These are phyloP conservation scores for Bremia lactucae DNA, from an alignment of 352 stramenopile genomes.

Conservation along the genomic window DNA sequence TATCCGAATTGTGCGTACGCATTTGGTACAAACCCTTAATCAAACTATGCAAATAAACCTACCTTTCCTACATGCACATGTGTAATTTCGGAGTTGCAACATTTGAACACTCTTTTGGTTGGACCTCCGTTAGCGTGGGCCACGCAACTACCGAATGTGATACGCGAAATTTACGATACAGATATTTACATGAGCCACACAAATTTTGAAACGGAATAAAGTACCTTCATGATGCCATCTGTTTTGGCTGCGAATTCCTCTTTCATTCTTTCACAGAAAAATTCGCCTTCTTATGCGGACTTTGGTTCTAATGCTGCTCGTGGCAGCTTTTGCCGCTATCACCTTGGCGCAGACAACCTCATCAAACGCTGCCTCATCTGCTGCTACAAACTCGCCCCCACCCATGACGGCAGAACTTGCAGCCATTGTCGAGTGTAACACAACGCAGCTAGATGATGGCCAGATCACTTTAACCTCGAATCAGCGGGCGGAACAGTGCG, in stretches of 20 bases:
- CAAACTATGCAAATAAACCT: too few species aligned
- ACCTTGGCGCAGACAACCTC: conserved; percentile 14
- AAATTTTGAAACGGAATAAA: too few species aligned
- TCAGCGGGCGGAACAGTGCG: conserved; percentile 40
- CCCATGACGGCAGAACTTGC: conserved; percentile 23
- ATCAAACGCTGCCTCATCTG: conserved; percentile 6
- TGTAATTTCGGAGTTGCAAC: too few species aligned
- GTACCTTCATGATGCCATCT: too few species aligned
- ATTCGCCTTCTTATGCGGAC: conserved; percentile 9
- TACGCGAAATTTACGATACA: too few species aligned
- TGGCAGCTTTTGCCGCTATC: conserved; percentile 7
- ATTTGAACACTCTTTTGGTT: too few species aligned
- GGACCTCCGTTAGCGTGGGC: too few species aligned
- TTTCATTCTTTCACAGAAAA: conserved; percentile 3
- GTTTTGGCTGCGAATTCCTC: conserved; percentile 4
- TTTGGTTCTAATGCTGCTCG: conserved; percentile 12
- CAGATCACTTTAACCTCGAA: conserved; percentile 32
- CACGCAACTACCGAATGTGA: too few species aligned
- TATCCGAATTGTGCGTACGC: too few species aligned
- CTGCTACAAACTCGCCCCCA: conserved; percentile 10
- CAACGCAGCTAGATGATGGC: conserved; percentile 29
- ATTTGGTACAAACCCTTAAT: too few species aligned
- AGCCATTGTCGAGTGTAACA: conserved; percentile 35
- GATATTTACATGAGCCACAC: too few species aligned
- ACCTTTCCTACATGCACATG: too few species aligned